phyloP scores from a whole-genome alignment of 208 protist genomes.

The Acanthamoeba sp. region DNA sequence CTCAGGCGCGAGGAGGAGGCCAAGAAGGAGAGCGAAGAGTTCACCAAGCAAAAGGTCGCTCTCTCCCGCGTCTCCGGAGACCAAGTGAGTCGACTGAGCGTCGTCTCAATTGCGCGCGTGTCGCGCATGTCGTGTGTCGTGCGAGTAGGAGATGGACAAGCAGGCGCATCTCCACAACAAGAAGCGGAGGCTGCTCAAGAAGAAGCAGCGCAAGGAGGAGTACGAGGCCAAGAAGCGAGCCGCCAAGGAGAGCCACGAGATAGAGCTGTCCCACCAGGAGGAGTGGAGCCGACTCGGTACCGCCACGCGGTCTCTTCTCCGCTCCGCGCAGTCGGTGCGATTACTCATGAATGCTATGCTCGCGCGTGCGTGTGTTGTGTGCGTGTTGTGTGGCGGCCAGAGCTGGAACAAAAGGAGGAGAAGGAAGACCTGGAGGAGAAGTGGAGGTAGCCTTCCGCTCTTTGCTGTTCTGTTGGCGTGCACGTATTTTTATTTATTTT shows the following conservation, averaged over 20 bases:
- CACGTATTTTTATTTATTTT: no score
- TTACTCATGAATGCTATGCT: no score
- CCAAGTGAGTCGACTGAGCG: no score
- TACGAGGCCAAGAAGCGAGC: conserved; percentile 48
- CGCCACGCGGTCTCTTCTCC: no score
- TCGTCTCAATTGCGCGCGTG: no score
- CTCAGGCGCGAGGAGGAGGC: background rate
- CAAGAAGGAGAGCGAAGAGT: background rate
- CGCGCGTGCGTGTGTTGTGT: background rate
- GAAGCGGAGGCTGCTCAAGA: conserved; percentile 23
- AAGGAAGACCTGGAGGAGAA: conserved; percentile 32
- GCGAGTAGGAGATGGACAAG: conserved; percentile 50
- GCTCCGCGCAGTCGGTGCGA: no score
- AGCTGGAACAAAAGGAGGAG: background rate
- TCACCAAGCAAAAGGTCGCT: conserved; percentile 53
- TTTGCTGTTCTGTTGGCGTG: no score
- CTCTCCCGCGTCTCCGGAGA: no score
- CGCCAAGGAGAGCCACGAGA: background rate
- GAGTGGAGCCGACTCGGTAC: conserved; percentile 9
- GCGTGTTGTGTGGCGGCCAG: background rate
- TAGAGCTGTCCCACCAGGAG: conserved; percentile 1
- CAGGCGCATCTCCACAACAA: conserved; percentile 7
- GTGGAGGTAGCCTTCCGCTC: no score
- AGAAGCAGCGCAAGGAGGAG: conserved; percentile 27
- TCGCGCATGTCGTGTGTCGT: no score